Base-by-base conservation (phyloP, 805 yeast species). In the Ogataea siamensis region DNA sequence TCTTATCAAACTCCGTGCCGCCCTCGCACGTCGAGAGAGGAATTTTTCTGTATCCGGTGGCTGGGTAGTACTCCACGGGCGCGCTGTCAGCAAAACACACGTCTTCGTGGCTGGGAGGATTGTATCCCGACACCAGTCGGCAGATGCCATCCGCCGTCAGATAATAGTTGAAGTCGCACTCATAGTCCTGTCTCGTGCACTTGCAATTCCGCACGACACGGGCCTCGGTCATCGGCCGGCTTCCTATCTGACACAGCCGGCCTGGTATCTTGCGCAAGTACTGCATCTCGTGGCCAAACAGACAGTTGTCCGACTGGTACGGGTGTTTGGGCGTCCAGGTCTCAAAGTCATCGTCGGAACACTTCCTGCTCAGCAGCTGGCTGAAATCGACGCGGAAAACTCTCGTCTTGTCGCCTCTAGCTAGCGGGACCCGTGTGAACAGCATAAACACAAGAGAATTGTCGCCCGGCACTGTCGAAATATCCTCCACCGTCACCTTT, bases 391-490 rank as follows among this genome's bases (percentile, higher is more conserved):
- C 53, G 32, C 78, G 74, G 37, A 70, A 67, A 0, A 76, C 68
- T 18, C 72, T 57, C 0, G 84, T 74, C 27, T 64, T 62, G 28
- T 66, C 73, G 20, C 79, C 82, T 25, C 63, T 60, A 7, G 67
- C 58, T 11, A 68, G 59, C 7, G 74, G 71, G 7, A 72, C 62
- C 39, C 67, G 62, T 1, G 78, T 81, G 54, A 87, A 74, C 3
- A 89, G 60, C 25, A 86, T 49, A 56, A 89, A 87, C 53, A 82
- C 80, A 49, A 86, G 63, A 3, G 94, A 80, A 25, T 87, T 83
- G 57, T 88, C 97, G 11, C 83, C 72, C 5, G 96, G 96, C 28
- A 86, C 87, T 1, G 96, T 88, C 2, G 87, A 81, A 41, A 89
- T 68, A 53, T 89, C 96, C 15, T 65, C 57, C 3, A 88, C 76